Conservation (phyloP, 129 eudicot species). For the Flaveria trinervia region DNA sequence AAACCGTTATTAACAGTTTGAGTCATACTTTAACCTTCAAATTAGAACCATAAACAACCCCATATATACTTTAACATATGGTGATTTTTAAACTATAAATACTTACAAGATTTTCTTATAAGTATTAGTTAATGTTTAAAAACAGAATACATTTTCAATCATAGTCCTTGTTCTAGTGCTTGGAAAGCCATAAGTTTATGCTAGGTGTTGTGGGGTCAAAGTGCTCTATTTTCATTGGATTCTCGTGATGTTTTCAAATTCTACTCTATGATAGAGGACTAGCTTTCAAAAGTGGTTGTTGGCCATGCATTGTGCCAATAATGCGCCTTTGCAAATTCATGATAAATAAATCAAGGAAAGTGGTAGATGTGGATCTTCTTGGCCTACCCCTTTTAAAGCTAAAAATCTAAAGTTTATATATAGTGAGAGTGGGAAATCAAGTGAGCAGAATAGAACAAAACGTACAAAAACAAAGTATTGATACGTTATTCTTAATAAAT, state of each 20-base stretch:
- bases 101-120: background rate
- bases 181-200: slow-evolving; percentile 38
- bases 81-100: background rate
- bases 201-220: slow-evolving; percentile 55
- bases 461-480: too few relatives aligned
- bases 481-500: too few relatives aligned
- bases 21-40: background rate
- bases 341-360: slow-evolving; percentile 17
- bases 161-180: slow-evolving; percentile 21
- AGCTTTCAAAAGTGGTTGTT: slow-evolving; percentile 41
- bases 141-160: slow-evolving; percentile 10
- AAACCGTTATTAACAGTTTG: background rate
- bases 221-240: slow-evolving; percentile 42
- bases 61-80: background rate
- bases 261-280: slow-evolving; percentile 21
- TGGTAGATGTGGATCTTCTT: slow-evolving; percentile 31
- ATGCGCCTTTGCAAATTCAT: slow-evolving; percentile 35
- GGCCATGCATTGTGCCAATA: slow-evolving; percentile 47
- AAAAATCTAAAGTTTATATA: background rate
- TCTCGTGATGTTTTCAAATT: slow-evolving; percentile 40
- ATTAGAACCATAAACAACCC: background rate
- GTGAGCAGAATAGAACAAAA: too few relatives aligned
- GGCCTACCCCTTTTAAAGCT: slow-evolving; percentile 32
- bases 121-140: background rate
- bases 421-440: too few relatives aligned